These are phyloP conservation scores for Moelleriella libera DNA, from an alignment of 2,329 filamentous ascomycete species.

Conservation along the genomic window DNA sequence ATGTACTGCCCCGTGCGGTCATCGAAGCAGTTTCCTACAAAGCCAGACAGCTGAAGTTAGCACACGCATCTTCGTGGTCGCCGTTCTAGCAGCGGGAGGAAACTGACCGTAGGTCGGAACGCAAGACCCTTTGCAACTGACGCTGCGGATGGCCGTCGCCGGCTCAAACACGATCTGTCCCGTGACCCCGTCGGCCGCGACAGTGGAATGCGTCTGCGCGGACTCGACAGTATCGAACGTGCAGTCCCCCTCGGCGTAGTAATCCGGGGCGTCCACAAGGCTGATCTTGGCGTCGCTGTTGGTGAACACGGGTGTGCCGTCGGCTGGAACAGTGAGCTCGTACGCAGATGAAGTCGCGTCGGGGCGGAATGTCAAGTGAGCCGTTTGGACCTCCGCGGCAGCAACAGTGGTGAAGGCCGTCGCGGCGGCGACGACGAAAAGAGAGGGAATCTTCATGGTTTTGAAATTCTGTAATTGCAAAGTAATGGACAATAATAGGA, in stretches of 20 bases:
- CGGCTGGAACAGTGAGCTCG: slow-evolving; percentile 24
- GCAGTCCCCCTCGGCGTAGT: slow-evolving; percentile 26
- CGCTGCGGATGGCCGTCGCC: slow-evolving; percentile 25
- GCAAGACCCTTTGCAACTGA: slow-evolving; percentile 28
- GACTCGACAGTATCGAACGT: slow-evolving; percentile 22
- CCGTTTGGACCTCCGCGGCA: slow-evolving; percentile 15
- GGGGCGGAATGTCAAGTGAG: slow-evolving; percentile 28
- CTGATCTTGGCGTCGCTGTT: slow-evolving; percentile 10
- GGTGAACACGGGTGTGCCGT: slow-evolving; percentile 22
- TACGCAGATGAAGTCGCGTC: slow-evolving; percentile 21
- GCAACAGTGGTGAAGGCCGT: not conserved
- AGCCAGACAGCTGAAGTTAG: no score
- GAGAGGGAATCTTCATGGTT: not conserved
- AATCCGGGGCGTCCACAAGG: slow-evolving; percentile 27
- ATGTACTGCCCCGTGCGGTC: slow-evolving; percentile 16
- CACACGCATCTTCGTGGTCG: no score
- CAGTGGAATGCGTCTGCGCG: slow-evolving; percentile 14
- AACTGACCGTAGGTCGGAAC: slow-evolving; percentile 22
- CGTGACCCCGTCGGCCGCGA: slow-evolving; percentile 13
- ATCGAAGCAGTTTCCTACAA: slow-evolving; percentile 18
- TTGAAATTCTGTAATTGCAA: no score
- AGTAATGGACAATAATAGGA: no score
- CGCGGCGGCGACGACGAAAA: not conserved
- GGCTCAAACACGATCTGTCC: slow-evolving; percentile 29
- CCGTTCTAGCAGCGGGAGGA: no score